Evolutionary conservation across 176 grass and related monocot species (phyloP), one percentile per base, ranked within the genome.

Genomic region (Juncus inflexus): DNA sequence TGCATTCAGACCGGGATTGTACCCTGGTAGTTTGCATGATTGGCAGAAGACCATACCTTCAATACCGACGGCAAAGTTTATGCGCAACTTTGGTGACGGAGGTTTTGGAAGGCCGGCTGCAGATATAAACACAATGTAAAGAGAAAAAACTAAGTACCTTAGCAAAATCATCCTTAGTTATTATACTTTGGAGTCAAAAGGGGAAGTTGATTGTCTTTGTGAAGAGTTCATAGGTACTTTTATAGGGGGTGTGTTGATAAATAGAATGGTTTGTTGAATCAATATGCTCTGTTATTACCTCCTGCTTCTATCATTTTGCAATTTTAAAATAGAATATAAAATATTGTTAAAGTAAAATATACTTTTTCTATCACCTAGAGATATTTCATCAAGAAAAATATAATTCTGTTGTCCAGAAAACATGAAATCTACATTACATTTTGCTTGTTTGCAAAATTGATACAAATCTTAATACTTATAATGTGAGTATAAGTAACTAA

Each of bases 21-120:
- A 86, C 50, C 75, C 74, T 11, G 42, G 74, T 39, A 47, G 47
- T 7, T 49, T 86, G 78, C 86, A 90, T 4, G 82, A 61, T 74
- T 76, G 78, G 75, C 86, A 90, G 81, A 76, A 90, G 61, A 90
- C 62, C 50, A 76, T 61, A 15, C 82, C 86, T 79, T 79, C 75
- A 11, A 90, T 71, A 1, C 53, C 15, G 39, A 90, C 40, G 8
- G 84, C 35, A 75, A 79, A 90, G 12, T 80, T 77, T 6, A 38
- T 58, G 7, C 13, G 38, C 7, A 15, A 39, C 7, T 55, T 55
- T n/a, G 53, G 49, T 3, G 42, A 45, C 11, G 1, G 11, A 45
- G 67, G 66, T n/a, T 12, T 10, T 4, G 53, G 53, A 19, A 58
- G 10, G 19, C 67, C 67, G 4, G 38, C 57, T 11, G 67, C 67